Evolutionary conservation across 345 rosid genomes (phyloP), one percentile per base, ranked within the genome.

Genomic region (Streptanthus diversifolius): DNA sequence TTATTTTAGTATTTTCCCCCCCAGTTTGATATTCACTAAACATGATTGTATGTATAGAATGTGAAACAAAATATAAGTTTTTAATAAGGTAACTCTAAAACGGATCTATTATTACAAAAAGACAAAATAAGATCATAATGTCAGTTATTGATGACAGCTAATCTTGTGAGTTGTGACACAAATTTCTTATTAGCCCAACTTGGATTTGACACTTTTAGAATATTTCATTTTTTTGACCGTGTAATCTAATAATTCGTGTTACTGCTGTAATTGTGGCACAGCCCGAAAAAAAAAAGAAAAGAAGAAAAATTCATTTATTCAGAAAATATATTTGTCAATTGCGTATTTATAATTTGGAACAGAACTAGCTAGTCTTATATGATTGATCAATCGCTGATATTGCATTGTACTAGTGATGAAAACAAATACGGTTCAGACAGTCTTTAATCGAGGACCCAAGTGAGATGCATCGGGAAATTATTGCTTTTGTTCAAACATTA

Each of bases 81-180:
- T 21, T 47, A 70, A 13, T 66, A 74, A 80, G 76, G 67, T 57
- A 70, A 65, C 62, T 52, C 47, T 52, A 69, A 66, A 25, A 48
- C 24, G 9, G 55, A 51, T 51, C 55, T 51, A 51, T 24, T 51
- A 51, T 51, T 51, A 24, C 32, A 22, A 51, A 49, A 51, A 51
- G 55, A 51, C 55, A 51, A 51, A 51, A 11, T 24, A 51, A 51
- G 30, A 22, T 22, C 55, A 22, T 73, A 70, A 67, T 75, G 66
- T 59, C 73, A 58, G 71, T 83, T 72, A 70, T 77, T 81, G 85
- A 61, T 66, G 84, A 70, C 86, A 83, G 83, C 84, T 76, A 77
- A 81, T 81, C 53, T 52, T 25, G 53, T 76, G 62, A 62, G 48
- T 52, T 25, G 53, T 76, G 62, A 62, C 70, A 72, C 66, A 48